Evolutionary conservation across 2,329 filamentous ascomycete genomes (phyloP).

Genomic region (Stagonosporopsis tanaceti): DNA sequence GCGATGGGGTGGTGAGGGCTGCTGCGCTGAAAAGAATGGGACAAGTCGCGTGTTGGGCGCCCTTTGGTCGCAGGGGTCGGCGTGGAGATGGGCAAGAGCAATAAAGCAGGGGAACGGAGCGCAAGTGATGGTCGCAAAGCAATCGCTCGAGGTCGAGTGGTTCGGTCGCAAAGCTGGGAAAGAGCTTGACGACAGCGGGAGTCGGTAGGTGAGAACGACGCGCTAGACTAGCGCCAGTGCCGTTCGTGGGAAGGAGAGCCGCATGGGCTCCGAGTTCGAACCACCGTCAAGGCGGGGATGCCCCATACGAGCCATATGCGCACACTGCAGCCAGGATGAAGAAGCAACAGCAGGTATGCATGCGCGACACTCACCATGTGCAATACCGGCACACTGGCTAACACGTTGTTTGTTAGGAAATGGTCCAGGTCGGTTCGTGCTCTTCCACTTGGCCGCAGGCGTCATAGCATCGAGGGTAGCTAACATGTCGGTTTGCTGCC

Average conservation of each 20-base stretch:
- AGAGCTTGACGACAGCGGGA: slow-evolving; percentile 15
- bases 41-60: slow-evolving; percentile 2
- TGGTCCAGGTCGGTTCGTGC: slow-evolving; percentile 98
- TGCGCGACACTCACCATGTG: too few species aligned
- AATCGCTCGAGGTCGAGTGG: slow-evolving; percentile 2
- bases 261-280: slow-evolving; percentile 10
- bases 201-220: slow-evolving; percentile 3
- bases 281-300: slow-evolving; percentile 20
- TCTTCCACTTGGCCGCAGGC: slow-evolving; percentile 30
- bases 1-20: slow-evolving; percentile 2
- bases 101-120: neutral
- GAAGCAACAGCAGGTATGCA: slow-evolving; percentile 54
- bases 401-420: slow-evolving; percentile 71
- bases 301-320: slow-evolving; percentile 49
- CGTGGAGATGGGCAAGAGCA: neutral
- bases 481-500: slow-evolving; percentile 44
- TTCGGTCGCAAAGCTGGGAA: slow-evolving; percentile 7
- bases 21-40: neutral
- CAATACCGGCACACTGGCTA: slow-evolving; percentile 23
- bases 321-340: slow-evolving; percentile 26
- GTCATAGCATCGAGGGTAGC: slow-evolving; percentile 43
- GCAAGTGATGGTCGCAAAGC: slow-evolving; percentile 2
- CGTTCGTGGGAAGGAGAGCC: slow-evolving; percentile 11
- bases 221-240: slow-evolving; percentile 8
- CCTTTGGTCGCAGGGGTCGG: neutral